Percentiles rank a stretch among this genome's conserved stretches.
phyloP scores from a whole-genome alignment of 2,329 filamentous ascomycete species.

The Paecilomyces formosus region DNA sequence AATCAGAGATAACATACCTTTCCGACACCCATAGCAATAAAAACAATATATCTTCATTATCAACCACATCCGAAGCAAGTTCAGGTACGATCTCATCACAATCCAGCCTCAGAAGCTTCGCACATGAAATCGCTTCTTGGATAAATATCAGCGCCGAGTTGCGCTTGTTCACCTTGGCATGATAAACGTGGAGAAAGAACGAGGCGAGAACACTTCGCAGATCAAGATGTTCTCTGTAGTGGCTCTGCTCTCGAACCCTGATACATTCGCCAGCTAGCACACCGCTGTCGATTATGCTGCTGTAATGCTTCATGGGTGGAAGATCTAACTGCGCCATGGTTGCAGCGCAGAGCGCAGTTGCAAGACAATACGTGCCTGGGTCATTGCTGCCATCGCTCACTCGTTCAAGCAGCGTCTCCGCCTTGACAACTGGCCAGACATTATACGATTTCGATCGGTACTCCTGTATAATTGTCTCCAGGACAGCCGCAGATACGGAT shows the following conservation, averaged over 20 bases:
- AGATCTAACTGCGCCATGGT: constrained; percentile 24
- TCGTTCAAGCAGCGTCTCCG: constrained; percentile 9
- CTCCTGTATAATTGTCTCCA: constrained; percentile 12
- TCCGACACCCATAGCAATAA: constrained; percentile 23
- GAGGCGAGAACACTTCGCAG: constrained; percentile 15
- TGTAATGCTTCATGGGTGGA: constrained; percentile 7
- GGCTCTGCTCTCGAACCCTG: constrained; percentile 11
- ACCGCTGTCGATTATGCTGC: constrained; percentile 9
- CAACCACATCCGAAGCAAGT: constrained; percentile 9
- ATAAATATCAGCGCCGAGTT: constrained; percentile 22
- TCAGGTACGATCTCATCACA: background rate
- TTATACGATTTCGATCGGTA: constrained; percentile 19
- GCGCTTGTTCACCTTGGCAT: constrained; percentile 22
- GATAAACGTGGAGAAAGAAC: constrained; percentile 25
- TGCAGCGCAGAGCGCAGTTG: constrained; percentile 20
- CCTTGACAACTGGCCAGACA: constrained; percentile 22
- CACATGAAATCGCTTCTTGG: constrained; percentile 19
- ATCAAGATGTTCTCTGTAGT: constrained; percentile 12
- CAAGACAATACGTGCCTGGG: constrained; percentile 10
- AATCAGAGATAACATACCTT: constrained; percentile 11
- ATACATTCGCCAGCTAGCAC: constrained; percentile 15
- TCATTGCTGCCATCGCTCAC: constrained; percentile 2
- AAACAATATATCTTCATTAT: constrained; percentile 19
- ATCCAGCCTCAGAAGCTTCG: constrained; percentile 16
- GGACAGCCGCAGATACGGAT: background rate